These are phyloP conservation scores for Aegle marmelos DNA, from an alignment of 345 rosid species.

Conservation along the genomic window DNA sequence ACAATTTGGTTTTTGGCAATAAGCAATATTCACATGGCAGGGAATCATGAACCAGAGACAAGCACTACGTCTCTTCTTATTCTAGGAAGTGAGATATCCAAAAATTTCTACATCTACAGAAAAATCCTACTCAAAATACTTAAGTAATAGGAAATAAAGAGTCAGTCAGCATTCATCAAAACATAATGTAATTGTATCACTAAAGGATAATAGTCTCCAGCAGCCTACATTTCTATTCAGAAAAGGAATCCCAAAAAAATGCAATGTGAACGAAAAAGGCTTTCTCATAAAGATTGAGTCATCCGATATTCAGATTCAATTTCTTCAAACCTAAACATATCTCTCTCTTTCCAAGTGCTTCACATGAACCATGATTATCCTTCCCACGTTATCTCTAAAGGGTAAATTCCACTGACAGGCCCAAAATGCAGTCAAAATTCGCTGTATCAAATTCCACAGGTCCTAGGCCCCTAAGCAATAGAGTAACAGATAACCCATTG, in stretches of 20 bases:
- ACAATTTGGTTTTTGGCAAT: not conserved
- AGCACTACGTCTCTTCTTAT: not conserved
- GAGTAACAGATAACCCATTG: not conserved
- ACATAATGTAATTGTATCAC: too few species aligned
- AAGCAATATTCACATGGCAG: not conserved
- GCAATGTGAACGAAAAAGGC: too few species aligned
- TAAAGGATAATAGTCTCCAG: too few species aligned
- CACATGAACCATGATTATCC: not conserved
- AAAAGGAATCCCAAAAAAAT: too few species aligned
- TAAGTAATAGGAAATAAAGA: not conserved
- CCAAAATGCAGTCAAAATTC: not conserved
- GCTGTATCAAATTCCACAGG: not conserved
- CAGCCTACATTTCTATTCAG: too few species aligned
- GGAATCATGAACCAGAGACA: too few species aligned
- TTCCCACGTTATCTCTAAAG: not conserved
- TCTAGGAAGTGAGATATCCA: not conserved
- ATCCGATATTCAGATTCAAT: too few species aligned
- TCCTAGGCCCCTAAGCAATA: not conserved
- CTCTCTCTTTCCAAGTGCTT: not conserved
- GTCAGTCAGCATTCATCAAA: too few species aligned
- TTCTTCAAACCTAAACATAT: not conserved
- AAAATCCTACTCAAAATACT: not conserved
- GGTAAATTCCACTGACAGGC: not conserved
- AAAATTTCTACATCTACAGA: not conserved
- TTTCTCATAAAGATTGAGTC: too few species aligned